Conservation (phyloP, 257 asterid genomes). For the Capsicum chinense region DNA sequence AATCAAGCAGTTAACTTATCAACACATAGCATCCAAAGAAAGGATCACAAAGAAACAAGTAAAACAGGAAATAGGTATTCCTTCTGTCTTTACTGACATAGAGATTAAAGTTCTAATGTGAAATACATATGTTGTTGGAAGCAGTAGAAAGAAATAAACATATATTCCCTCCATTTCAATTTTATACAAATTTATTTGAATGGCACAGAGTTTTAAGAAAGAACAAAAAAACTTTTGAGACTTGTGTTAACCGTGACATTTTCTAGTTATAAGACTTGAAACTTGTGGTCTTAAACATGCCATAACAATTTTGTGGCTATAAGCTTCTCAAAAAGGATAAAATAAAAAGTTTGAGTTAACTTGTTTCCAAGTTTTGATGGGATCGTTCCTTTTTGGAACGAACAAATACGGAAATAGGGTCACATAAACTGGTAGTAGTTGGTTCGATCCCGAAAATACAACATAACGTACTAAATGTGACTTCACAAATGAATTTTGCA, state of each 20-base stretch:
- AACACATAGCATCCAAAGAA: constrained; percentile 27
- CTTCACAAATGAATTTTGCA: neutral
- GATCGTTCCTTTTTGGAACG: neutral
- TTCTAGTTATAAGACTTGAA: neutral
- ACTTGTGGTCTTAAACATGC: neutral
- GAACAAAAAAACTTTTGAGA: neutral
- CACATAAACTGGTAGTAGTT: neutral
- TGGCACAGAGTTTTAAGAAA: neutral
- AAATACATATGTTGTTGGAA: constrained; percentile 16
- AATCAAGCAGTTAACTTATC: constrained; percentile 28
- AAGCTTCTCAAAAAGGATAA: neutral
- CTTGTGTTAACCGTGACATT: constrained; percentile 6
- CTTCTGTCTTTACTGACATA: neutral
- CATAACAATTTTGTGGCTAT: neutral
- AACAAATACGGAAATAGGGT: neutral
- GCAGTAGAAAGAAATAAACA: neutral
- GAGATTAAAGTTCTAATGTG: neutral
- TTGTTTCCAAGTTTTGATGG: neutral
- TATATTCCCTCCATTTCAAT: neutral
- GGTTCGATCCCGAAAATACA: neutral
- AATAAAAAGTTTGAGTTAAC: neutral
- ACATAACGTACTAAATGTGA: constrained; percentile 18
- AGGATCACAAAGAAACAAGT: constrained; percentile 16
- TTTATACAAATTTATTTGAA: neutral
- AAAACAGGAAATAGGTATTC: neutral